Evolutionary conservation across 2,329 filamentous ascomycete species (phyloP), one percentile per base, ranked within the genome.

Genomic region (Zelopaecilomyces penicillatus): DNA sequence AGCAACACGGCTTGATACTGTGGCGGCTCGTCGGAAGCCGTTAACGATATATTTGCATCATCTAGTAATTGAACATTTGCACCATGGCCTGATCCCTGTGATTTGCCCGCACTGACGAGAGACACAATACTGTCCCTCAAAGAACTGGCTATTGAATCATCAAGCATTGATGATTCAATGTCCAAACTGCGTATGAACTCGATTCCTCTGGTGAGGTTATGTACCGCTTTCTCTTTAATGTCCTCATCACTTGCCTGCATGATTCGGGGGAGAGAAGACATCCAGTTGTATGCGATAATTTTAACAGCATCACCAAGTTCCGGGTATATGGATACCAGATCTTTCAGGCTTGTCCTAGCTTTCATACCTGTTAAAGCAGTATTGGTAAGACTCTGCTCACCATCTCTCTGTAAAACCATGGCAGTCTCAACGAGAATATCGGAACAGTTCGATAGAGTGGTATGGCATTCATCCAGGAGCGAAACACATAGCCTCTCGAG

Each of bases 211-310:
- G 83, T 78, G n/a, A 98, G 75, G 50, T 91, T 87, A 29, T 76
- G 75, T 28, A 97, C 75, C 2, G 83, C 80, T 44, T 76, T 75
- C 49, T 80, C 74, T 60, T 94, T 95, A 29, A 75, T 70, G n/a
- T 73, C 73, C 53, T 95, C 88, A 55, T 97, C 89, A 52, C 82
- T 84, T 6, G 82, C 79, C 60, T 91, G 87, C 80, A 96, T 90
- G 10, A 87, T 65, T 11, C 89, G 78, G 5, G 91, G 83, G 12
- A 98, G 74, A 35, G 87, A 83, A 3, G 80, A 78, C 27, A 90
- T 76, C 89, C 90, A 96, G 42, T 81, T 82, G 60, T 91, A 85
- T 1, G 94, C 72, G 1, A 78, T 83, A 29, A 74, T 76, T 54
- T 87, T 86, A 28, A 91, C 68, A 3, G 77, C 67, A 26, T 85